Percentiles rank a stretch among this genome's conserved stretches.
phyloP scores from a whole-genome alignment of 2,329 filamentous ascomycete genomes.

The Arthroderma sp. region DNA sequence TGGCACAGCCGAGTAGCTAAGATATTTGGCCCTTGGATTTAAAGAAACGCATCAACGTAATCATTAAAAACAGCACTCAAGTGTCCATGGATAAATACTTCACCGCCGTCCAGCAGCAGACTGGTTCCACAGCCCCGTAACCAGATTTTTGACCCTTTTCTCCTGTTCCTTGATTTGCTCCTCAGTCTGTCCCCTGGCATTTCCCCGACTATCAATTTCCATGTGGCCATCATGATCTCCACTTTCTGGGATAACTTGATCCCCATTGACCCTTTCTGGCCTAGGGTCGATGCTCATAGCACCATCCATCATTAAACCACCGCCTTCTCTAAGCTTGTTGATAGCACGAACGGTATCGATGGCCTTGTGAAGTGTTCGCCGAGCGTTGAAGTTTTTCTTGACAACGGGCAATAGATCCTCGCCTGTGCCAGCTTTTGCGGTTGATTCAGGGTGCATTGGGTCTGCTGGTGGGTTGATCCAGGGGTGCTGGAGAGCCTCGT shows the following conservation, averaged over 20 bases:
- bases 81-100: not conserved
- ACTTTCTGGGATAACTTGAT: conserved; percentile 31
- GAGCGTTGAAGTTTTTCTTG: conserved; percentile 60
- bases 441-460: conserved; percentile 24
- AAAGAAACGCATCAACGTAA: not conserved
- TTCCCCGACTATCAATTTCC: conserved; percentile 47
- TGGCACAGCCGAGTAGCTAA: too few relatives aligned
- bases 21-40: not conserved
- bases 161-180: conserved; percentile 51
- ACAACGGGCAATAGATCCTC: conserved; percentile 52
- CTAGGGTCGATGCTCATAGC: conserved; percentile 46
- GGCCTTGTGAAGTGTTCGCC: conserved; percentile 52
- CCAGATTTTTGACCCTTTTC: conserved; percentile 46
- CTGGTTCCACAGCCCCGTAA: conserved; percentile 45
- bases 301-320: conserved; percentile 52
- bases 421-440: conserved; percentile 26
- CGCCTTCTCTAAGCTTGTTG: conserved; percentile 53
- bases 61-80: not conserved
- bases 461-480: conserved; percentile 50
- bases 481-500: conserved; percentile 57
- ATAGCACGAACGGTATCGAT: conserved; percentile 58
- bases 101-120: conserved; percentile 17
- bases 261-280: conserved; percentile 35
- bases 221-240: conserved; percentile 27
- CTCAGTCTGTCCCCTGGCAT: conserved; percentile 50